Percentiles rank a stretch among this genome's conserved stretches.
Conservation (phyloP, 495 filamentous ascomycete species). For the Aspergillus funiculosus region DNA sequence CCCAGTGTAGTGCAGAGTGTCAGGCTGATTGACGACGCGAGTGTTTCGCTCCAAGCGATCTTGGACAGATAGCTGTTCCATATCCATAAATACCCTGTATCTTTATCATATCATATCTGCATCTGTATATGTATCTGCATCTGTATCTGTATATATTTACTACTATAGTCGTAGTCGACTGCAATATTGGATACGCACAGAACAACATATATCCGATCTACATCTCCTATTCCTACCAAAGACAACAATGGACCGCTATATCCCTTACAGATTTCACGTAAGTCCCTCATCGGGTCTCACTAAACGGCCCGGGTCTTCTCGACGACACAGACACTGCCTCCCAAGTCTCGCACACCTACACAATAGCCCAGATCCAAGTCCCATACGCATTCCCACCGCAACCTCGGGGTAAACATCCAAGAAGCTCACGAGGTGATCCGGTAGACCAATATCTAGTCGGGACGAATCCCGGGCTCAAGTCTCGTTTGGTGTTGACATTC, state of each 20-base stretch:
- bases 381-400: slow-evolving; percentile 55
- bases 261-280: slow-evolving; percentile 50
- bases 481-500: slow-evolving; percentile 34
- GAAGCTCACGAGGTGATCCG: slow-evolving; percentile 55
- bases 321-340: slow-evolving; percentile 14
- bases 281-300: slow-evolving; percentile 41
- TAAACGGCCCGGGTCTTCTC: slow-evolving; percentile 41
- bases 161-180: too few species aligned
- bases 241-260: slow-evolving; percentile 8
- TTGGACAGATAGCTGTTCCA: not conserved
- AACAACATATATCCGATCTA: too few species aligned
- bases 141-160: too few species aligned
- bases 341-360: too few species aligned
- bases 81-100: not conserved
- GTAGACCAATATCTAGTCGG: slow-evolving; percentile 42
- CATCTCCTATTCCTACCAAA: too few species aligned
- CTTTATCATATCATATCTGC: too few species aligned
- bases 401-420: slow-evolving; percentile 50
- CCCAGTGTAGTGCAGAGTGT: slow-evolving; percentile 25
- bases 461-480: slow-evolving; percentile 41
- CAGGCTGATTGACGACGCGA: slow-evolving; percentile 16
- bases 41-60: not conserved
- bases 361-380: slow-evolving; percentile 45
- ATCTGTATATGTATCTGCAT: not conserved
- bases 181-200: not conserved